A percentile compares a stretch with the other conserved stretches of the same genome.
These are phyloP conservation scores for Aspergillus amoenus DNA, from an alignment of 2,329 filamentous ascomycete species.

Conservation along the genomic window DNA sequence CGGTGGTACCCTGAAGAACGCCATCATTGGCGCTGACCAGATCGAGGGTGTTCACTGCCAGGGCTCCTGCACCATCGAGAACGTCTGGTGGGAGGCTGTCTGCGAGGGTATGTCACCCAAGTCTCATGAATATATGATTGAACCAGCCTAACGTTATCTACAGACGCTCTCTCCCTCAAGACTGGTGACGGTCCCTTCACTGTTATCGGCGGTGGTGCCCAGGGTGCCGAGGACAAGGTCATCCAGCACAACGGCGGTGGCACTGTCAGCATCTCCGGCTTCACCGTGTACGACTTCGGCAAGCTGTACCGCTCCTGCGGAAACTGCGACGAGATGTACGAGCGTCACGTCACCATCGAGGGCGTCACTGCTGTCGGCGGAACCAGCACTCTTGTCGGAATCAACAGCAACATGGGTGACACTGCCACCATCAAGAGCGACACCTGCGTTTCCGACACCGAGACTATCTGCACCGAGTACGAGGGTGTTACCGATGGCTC, in stretches of 20 bases:
- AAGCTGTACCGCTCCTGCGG: slow-evolving; percentile 52
- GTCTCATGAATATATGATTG: no score
- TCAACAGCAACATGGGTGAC: slow-evolving; percentile 28
- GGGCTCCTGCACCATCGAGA: slow-evolving; percentile 31
- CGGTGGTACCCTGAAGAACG: slow-evolving; percentile 36
- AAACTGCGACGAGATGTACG: slow-evolving; percentile 34
- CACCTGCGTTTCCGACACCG: slow-evolving; percentile 29
- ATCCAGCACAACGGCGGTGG: slow-evolving; percentile 38
- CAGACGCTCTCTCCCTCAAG: slow-evolving; percentile 36
- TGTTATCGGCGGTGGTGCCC: slow-evolving; percentile 39
- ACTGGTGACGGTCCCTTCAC: slow-evolving; percentile 31
- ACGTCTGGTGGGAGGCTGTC: slow-evolving; percentile 39
- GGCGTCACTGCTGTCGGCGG: slow-evolving; percentile 31
- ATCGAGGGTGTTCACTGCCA: slow-evolving; percentile 42
- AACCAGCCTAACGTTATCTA: no score
- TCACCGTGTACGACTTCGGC: slow-evolving; percentile 42
- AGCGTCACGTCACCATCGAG: slow-evolving; percentile 29
- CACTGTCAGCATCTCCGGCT: slow-evolving; percentile 36
- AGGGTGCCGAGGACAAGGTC: slow-evolving; percentile 33
- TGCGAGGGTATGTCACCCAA: slow-evolving; percentile 33
- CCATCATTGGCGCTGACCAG: slow-evolving; percentile 42
- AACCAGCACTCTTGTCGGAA: slow-evolving; percentile 29
- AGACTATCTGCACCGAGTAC: slow-evolving; percentile 19
- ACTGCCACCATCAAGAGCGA: slow-evolving; percentile 15
- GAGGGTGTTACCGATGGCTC: slow-evolving; percentile 32